Evolutionary conservation across 208 protist genomes (phyloP), one percentile per base, ranked within the genome.

Genomic region (Trypanosoma boissoni): DNA sequence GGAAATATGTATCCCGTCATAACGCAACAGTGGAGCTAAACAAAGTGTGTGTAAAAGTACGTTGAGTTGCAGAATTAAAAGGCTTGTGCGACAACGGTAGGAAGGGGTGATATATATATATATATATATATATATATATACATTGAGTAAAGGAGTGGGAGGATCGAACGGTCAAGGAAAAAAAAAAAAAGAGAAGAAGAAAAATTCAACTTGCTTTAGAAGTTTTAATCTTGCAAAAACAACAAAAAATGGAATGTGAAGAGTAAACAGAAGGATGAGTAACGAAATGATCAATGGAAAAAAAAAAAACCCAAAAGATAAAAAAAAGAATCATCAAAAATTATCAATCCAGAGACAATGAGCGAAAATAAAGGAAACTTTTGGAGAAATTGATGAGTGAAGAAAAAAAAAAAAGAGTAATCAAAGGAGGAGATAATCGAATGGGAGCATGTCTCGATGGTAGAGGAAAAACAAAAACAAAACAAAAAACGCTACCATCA

Each of bases 11-110:
- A 78, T 34, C 55, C 64, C n/a, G 67, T 52, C 34, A 55, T 73
- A 51, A n/a, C 67, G 1, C 68, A 75, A 45, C 74, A 80, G 68
- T 74, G 69, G 74, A 65, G 23, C 21, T 75, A 72, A 61, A 37
- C 28, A 16, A 29, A 55, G 16, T 26, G 50, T 23, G 36, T n/a
- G 32, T 8, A 20, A 28, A 34, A 8, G 14, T n/a, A 8, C 21
- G 34, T 20, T 8, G 36, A 44, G 44, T 44, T n/a, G 28, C 14
- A 54, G 23, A 51, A 27, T 14, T 9, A 51, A 26, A 27, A 23
- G 23, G 12, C 3, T 28, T 14, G 23, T 31, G 18, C 12, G 23
- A 51, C 29, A 23, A 28, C n/a, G 2, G n/a, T n/a, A 51, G 23
- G 23, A 2, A 3, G 4, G 12, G 23, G 18, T 18, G 28, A 9